Evolutionary conservation across 306 rosid genomes (phyloP).

Genomic region (Pterocarpus santalinus): DNA sequence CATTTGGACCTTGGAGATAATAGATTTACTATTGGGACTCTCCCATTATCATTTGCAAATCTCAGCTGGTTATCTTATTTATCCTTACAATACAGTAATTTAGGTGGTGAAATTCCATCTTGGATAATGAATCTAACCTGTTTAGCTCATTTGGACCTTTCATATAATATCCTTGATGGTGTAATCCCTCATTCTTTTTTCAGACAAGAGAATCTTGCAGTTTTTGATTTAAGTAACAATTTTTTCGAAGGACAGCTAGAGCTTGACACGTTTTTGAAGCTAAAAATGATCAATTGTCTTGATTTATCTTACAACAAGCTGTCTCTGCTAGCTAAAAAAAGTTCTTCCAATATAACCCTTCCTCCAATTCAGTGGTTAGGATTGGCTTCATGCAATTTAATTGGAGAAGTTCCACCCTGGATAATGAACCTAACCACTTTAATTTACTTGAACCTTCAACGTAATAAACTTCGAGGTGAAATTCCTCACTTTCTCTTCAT

Average conservation of each 20-base stretch:
- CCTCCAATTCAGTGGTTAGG: not conserved
- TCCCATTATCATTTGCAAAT: too few species aligned
- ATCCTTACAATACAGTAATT: not conserved
- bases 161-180: not conserved
- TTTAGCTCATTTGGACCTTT: not conserved
- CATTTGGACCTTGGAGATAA: not conserved
- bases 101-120: constrained; percentile 8
- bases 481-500: constrained; percentile 29
- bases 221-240: not conserved
- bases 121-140: not conserved
- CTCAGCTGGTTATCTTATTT: too few species aligned
- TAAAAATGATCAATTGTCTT: not conserved
- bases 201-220: not conserved
- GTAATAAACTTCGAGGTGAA: constrained; percentile 27
- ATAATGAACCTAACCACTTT: constrained; percentile 40
- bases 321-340: not conserved
- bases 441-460: not conserved
- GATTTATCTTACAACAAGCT: not conserved
- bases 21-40: too few species aligned
- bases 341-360: not conserved
- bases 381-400: not conserved
- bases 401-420: constrained; percentile 37
- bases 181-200: not conserved
- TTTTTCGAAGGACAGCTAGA: not conserved
- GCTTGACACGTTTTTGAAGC: not conserved